phyloP scores from a whole-genome alignment of 305 asterid genomes.

The Ajuga reptans region DNA sequence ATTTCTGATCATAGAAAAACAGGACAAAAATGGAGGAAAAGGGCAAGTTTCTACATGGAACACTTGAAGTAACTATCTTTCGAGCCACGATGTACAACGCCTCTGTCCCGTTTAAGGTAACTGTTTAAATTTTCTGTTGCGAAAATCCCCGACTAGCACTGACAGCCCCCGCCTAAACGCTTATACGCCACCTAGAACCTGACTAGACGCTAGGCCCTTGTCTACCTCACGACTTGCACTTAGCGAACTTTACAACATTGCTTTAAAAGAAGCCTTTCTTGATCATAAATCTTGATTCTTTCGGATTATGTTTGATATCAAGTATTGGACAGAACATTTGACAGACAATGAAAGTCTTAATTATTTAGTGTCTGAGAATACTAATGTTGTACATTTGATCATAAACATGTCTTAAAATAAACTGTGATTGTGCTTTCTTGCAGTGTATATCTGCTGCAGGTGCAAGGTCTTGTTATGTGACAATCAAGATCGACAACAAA shows the following conservation, averaged over 20 bases:
- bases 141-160: too few species aligned
- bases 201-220: too few species aligned
- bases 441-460: conserved; percentile 52
- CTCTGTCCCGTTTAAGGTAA: conserved; percentile 43
- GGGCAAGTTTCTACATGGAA: conserved; percentile 65
- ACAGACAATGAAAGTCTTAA: too few species aligned
- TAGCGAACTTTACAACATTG: too few species aligned
- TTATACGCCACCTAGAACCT: too few species aligned
- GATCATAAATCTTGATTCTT: not conserved
- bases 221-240: too few species aligned
- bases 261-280: not conserved
- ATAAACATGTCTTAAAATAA: too few species aligned
- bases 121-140: too few species aligned
- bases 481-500: conserved; percentile 54
- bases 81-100: conserved; percentile 47
- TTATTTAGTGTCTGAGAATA: not conserved
- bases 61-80: conserved; percentile 78
- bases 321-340: too few species aligned
- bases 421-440: conserved; percentile 10
- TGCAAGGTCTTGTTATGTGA: conserved; percentile 56
- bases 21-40: conserved; percentile 41
- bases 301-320: too few species aligned
- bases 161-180: too few species aligned
- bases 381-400: not conserved
- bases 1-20: not conserved